Conservation (phyloP, 2,329 filamentous ascomycete species). For the Calonectria pseudoturangicola region DNA sequence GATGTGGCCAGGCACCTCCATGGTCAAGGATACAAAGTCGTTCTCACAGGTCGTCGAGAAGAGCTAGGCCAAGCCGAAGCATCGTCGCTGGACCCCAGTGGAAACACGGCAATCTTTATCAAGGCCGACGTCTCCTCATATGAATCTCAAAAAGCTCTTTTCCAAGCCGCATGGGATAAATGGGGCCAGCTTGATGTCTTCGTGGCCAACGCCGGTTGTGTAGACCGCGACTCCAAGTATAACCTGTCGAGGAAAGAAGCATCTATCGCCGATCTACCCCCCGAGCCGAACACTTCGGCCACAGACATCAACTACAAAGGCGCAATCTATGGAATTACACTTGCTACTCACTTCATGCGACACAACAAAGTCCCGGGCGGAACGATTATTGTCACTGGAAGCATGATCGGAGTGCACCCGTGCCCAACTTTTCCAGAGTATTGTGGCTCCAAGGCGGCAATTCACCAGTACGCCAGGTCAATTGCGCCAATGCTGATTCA, state of each 20-base stretch:
- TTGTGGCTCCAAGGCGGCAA: constrained; percentile 32
- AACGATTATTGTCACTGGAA: constrained; percentile 33
- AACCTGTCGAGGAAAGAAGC: constrained; percentile 17
- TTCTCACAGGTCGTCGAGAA: constrained; percentile 25
- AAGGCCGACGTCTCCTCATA: constrained; percentile 31
- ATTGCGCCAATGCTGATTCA: constrained; percentile 31
- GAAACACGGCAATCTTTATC: constrained; percentile 25
- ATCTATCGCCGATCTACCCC: constrained; percentile 24
- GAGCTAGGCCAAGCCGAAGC: constrained; percentile 24
- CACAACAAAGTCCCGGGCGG: constrained; percentile 27
- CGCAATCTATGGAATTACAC: constrained; percentile 31
- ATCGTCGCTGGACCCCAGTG: constrained; percentile 16
- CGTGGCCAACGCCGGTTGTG: constrained; percentile 30
- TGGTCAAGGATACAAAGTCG: constrained; percentile 28
- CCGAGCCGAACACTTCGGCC: constrained; percentile 27
- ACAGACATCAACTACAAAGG: constrained; percentile 35
- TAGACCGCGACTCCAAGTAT: constrained; percentile 36
- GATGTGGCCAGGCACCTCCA: constrained; percentile 33
- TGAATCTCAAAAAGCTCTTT: constrained; percentile 24
- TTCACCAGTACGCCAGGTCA: constrained; percentile 31
- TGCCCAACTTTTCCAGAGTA: constrained; percentile 34
- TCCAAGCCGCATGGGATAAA: constrained; percentile 34
- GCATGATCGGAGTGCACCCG: constrained; percentile 37
- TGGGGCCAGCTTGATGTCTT: constrained; percentile 30
- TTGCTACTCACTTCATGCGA: constrained; percentile 34